Percentiles rank a stretch among this genome's conserved stretches.
Conservation (phyloP, 768 basidiomycete species). For the Boletus sensibilis region DNA sequence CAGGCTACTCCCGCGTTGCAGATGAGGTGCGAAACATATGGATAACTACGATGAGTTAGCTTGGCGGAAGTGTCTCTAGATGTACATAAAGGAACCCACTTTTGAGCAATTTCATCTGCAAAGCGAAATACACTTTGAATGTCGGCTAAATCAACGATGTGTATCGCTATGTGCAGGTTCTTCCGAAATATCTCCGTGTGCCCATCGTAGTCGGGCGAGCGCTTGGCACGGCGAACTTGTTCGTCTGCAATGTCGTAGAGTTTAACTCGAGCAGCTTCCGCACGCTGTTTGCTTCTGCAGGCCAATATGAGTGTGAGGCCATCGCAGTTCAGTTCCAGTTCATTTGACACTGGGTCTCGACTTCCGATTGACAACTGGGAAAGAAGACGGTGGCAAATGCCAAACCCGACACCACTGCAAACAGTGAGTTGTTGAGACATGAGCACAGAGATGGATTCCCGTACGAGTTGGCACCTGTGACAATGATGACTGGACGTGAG, state of each 20-base stretch:
- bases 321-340: conserved; percentile 36
- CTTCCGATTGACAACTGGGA: conserved; percentile 54
- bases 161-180: conserved; percentile 59
- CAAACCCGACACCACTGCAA: conserved; percentile 77
- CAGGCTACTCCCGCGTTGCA: conserved; percentile 76
- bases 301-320: conserved; percentile 79
- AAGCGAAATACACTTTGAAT: conserved; percentile 63
- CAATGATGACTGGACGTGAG: conserved; percentile 51
- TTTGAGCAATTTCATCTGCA: conserved; percentile 48
- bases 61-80: background rate
- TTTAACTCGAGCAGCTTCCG: conserved; percentile 56
- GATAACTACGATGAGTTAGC: conserved; percentile 48
- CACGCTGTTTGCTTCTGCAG: conserved; percentile 66
- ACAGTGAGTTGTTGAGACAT: conserved; percentile 32
- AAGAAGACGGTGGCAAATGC: conserved; percentile 77
- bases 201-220: conserved; percentile 42
- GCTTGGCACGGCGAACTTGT: conserved; percentile 43
- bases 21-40: conserved; percentile 78
- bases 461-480: conserved; percentile 72
- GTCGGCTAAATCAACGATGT: conserved; percentile 62
- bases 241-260: conserved; percentile 55
- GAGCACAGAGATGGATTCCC: conserved; percentile 11
- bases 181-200: conserved; percentile 57
- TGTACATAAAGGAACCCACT: conserved; percentile 40
- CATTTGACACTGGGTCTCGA: conserved; percentile 32